phyloP scores from a whole-genome alignment of 805 yeast genomes.

The Candida hispaniensis region DNA sequence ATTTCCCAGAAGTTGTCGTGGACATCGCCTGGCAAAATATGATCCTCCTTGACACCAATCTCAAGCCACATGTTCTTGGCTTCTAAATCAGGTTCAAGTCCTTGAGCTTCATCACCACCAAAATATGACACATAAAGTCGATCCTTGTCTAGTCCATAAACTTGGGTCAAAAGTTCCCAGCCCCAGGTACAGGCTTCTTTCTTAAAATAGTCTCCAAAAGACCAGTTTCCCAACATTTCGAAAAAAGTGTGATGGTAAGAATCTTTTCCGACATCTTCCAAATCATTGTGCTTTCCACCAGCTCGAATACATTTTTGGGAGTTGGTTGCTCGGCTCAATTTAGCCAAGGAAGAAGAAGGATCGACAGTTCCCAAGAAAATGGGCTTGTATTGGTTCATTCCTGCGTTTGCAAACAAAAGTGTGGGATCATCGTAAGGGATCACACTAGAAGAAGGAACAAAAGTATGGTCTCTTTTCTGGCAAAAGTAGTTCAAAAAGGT shows the following conservation, averaged over 20 bases:
- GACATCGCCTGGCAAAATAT: conserved; percentile 82
- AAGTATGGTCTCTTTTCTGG: conserved; percentile 53
- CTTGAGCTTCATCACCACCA: conserved; percentile 78
- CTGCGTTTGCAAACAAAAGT: conserved; percentile 92
- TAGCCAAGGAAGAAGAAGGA: conserved; percentile 79
- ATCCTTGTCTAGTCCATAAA: conserved; percentile 66
- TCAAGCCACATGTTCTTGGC: conserved; percentile 79
- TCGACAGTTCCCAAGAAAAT: conserved; percentile 96
- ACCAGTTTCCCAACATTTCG: conserved; percentile 99
- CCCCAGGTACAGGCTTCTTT: conserved; percentile 80
- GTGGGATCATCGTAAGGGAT: conserved; percentile 98
- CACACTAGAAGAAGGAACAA: conserved; percentile 86
- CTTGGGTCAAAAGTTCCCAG: conserved; percentile 84
- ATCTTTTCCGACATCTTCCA: conserved; percentile 97
- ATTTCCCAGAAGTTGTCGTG: conserved; percentile 98
- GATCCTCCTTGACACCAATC: conserved; percentile 85
- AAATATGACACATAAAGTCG: conserved; percentile 92
- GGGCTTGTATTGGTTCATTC: conserved; percentile 99
- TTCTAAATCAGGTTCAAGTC: conserved; percentile 87
- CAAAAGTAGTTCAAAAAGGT: conserved; percentile 80
- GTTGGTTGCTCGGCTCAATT: conserved; percentile 80
- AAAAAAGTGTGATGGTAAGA: conserved; percentile 97
- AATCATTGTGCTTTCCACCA: conserved; percentile 94
- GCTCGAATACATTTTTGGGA: conserved; percentile 99
- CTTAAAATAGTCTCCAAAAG: conserved; percentile 97